Evolutionary conservation across 2,329 filamentous ascomycete species (phyloP).

Genomic region (Neopestalotiopsis clavispora): DNA sequence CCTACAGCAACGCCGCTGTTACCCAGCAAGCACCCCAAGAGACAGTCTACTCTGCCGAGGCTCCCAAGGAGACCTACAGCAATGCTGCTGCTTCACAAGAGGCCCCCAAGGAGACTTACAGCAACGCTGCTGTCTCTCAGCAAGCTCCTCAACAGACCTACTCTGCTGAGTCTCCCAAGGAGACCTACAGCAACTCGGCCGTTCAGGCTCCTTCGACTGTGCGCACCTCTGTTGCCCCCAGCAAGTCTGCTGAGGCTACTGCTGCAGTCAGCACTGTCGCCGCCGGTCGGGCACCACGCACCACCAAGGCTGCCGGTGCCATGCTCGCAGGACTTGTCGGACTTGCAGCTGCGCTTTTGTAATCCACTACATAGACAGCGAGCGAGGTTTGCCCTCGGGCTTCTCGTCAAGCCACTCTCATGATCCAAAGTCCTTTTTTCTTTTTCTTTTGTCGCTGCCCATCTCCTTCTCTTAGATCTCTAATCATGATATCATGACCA

Average conservation of each 20-base stretch:
- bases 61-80: constrained; percentile 5
- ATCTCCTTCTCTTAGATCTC: neutral
- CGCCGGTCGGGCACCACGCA: constrained; percentile 24
- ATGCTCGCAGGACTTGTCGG: constrained; percentile 34
- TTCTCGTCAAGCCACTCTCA: neutral
- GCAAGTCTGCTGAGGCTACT: constrained; percentile 12
- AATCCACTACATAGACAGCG: neutral
- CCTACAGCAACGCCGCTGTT: constrained; percentile 35
- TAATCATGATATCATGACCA: constrained; percentile 16
- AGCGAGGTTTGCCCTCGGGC: neutral
- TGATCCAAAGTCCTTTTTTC: constrained; percentile 3
- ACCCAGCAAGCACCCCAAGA: constrained; percentile 33
- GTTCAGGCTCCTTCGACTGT: constrained; percentile 26
- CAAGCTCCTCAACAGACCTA: constrained; percentile 35
- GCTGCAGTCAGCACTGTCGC: constrained; percentile 15
- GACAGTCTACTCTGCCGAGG: too few species aligned
- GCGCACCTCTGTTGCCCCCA: constrained; percentile 12
- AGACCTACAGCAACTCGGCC: constrained; percentile 37
- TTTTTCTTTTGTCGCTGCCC: neutral
- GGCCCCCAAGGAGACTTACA: neutral
- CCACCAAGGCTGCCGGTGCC: constrained; percentile 29
- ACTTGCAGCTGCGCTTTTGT: constrained; percentile 30
- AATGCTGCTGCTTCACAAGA: neutral
- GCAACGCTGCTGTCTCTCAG: neutral
- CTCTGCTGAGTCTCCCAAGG: constrained; percentile 40